phyloP scores from a whole-genome alignment of 352 stramenopile genomes.

The Globisporangium nunn region DNA sequence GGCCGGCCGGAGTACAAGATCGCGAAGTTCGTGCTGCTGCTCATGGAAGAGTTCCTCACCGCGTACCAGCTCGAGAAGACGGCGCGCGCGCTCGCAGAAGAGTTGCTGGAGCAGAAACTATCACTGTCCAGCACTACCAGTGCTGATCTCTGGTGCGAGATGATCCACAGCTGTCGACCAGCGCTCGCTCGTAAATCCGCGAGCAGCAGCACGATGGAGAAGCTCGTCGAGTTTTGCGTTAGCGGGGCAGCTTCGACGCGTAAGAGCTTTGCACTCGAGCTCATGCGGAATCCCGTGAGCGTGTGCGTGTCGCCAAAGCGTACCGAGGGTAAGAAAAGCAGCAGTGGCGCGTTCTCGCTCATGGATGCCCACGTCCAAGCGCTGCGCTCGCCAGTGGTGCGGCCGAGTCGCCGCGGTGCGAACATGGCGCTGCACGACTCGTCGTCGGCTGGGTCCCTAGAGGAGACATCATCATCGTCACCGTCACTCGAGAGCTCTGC shows the following conservation, averaged over 20 bases:
- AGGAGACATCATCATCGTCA: not conserved
- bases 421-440: constrained; percentile 3
- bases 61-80: constrained; percentile 29
- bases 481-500: constrained; percentile 9
- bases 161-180: constrained; percentile 40
- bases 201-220: constrained; percentile 24
- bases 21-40: constrained; percentile 33
- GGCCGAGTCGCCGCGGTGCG: constrained; percentile 33
- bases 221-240: constrained; percentile 44
- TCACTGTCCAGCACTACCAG: constrained; percentile 5
- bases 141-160: constrained; percentile 48
- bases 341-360: constrained; percentile 25
- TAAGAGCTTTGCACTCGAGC: constrained; percentile 29
- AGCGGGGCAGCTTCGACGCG: constrained; percentile 8
- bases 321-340: constrained; percentile 24
- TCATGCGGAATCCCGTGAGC: constrained; percentile 22
- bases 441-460: not conserved
- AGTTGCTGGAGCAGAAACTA: constrained; percentile 28
- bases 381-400: constrained; percentile 42
- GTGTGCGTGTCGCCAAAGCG: constrained; percentile 29
- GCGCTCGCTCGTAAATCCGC: constrained; percentile 19
- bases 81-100: constrained; percentile 21
- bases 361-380: constrained; percentile 39
- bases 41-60: constrained; percentile 58
- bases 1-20: constrained; percentile 7